Evolutionary conservation across 2,329 filamentous ascomycete genomes (phyloP).

Genomic region (Penicillium sp.): DNA sequence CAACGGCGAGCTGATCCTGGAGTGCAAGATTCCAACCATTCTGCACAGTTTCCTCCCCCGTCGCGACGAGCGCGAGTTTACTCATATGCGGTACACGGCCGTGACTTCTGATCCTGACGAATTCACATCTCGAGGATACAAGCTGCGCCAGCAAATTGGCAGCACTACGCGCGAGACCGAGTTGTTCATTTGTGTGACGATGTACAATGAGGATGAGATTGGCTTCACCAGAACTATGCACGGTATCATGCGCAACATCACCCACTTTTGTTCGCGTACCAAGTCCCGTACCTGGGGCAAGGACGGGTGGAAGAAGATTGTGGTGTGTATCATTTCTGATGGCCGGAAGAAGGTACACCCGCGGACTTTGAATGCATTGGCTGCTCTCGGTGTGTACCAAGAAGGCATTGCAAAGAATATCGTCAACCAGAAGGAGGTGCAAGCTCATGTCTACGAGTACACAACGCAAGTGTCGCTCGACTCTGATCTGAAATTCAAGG

Average conservation of each 20-base stretch:
- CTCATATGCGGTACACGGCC: constrained; percentile 97
- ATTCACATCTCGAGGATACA: constrained; percentile 85
- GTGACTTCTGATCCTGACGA: constrained; percentile 98
- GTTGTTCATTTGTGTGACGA: constrained; percentile 93
- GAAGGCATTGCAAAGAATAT: constrained; percentile 98
- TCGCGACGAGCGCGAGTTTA: constrained; percentile 92
- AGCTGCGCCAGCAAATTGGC: constrained; percentile 87
- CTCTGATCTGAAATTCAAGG: constrained; percentile 96
- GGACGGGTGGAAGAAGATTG: constrained; percentile 97
- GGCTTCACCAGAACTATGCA: constrained; percentile 98
- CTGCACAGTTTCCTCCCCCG: constrained; percentile 94
- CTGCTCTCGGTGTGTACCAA: constrained; percentile 97
- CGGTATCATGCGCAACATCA: constrained; percentile 96
- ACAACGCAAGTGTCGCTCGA: constrained; percentile 97
- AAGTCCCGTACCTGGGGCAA: constrained; percentile 97
- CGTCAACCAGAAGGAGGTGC: constrained; percentile 94
- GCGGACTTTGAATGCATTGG: constrained; percentile 87
- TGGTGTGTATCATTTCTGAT: constrained; percentile 94
- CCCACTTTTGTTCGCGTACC: constrained; percentile 89
- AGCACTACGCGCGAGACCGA: constrained; percentile 85
- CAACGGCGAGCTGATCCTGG: constrained; percentile 94
- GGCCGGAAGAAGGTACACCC: constrained; percentile 92
- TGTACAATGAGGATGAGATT: constrained; percentile 99
- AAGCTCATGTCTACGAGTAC: constrained; percentile 97
- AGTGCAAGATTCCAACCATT: constrained; percentile 99